phyloP scores from a whole-genome alignment of 306 rosid species.

The Cicer judaicum region DNA sequence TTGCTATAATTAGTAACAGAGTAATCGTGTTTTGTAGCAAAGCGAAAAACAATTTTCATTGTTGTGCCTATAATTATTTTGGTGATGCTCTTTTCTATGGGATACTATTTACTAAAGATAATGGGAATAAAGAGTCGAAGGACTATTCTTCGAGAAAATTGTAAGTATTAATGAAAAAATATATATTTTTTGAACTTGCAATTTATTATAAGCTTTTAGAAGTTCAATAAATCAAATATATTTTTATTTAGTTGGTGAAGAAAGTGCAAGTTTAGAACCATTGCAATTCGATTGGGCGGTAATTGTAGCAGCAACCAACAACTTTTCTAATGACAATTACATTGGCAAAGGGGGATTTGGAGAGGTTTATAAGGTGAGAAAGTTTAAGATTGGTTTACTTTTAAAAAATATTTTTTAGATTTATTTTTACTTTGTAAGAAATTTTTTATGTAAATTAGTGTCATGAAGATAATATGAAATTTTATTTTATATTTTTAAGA shows the following conservation, averaged over 20 bases:
- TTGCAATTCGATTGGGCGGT: neutral
- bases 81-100: neutral
- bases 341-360: neutral
- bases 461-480: too few species aligned
- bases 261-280: neutral
- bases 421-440: too few species aligned
- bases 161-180: neutral
- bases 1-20: too few species aligned
- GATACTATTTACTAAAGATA: neutral
- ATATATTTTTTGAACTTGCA: neutral
- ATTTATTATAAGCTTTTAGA: neutral
- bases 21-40: neutral
- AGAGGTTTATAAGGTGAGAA: neutral
- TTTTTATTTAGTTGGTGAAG: neutral
- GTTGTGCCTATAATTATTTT: neutral
- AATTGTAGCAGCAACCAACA: slow-evolving; percentile 9
- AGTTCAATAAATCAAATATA: neutral
- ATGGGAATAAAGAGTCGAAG: neutral
- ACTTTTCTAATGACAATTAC: neutral
- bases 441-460: too few species aligned
- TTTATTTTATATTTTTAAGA: too few species aligned
- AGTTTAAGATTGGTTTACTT: too few species aligned
- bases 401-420: too few species aligned
- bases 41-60: neutral
- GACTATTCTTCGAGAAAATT: slow-evolving; percentile 3